These are phyloP conservation scores for Aspergillus bombycis DNA, from an alignment of 2,329 filamentous ascomycete genomes.

Conservation along the genomic window DNA sequence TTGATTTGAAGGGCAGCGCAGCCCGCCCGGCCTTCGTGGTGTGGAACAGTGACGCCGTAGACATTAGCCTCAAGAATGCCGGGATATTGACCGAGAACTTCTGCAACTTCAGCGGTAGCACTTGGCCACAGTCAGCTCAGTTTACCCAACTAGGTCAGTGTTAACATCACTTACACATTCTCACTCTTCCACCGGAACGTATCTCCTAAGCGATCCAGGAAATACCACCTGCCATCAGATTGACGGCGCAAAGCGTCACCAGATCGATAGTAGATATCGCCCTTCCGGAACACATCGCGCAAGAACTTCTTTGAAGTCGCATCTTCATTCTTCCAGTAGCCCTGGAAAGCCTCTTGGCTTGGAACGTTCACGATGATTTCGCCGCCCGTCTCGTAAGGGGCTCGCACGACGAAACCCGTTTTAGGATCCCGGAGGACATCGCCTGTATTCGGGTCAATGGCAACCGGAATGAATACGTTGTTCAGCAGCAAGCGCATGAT, in stretches of 20 bases:
- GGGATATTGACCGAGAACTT: constrained; percentile 62
- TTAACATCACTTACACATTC: constrained; percentile 55
- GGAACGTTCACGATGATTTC: constrained; percentile 72
- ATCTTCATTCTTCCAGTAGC: constrained; percentile 70
- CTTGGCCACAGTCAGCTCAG: constrained; percentile 14
- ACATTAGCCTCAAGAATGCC: constrained; percentile 69
- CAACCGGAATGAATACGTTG: constrained; percentile 66
- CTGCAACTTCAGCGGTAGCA: constrained; percentile 66
- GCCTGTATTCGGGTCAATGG: constrained; percentile 68
- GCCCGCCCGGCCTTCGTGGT: constrained; percentile 70
- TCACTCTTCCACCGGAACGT: constrained; percentile 76
- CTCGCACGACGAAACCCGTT: constrained; percentile 68
- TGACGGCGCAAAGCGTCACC: constrained; percentile 68
- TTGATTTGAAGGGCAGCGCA: constrained; percentile 62
- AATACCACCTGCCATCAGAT: constrained; percentile 68
- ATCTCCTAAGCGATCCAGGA: constrained; percentile 71
- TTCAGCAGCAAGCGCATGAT: constrained; percentile 58
- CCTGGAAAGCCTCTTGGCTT: constrained; percentile 62
- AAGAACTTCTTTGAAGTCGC: constrained; percentile 70
- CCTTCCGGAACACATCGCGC: constrained; percentile 65
- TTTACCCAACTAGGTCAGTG: background rate
- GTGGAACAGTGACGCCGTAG: constrained; percentile 67
- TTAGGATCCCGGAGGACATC: constrained; percentile 67
- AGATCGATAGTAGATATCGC: constrained; percentile 69
- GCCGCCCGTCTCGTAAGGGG: constrained; percentile 69